Conservation (phyloP, 805 yeast species). For the Ogataea chonburiensis region DNA sequence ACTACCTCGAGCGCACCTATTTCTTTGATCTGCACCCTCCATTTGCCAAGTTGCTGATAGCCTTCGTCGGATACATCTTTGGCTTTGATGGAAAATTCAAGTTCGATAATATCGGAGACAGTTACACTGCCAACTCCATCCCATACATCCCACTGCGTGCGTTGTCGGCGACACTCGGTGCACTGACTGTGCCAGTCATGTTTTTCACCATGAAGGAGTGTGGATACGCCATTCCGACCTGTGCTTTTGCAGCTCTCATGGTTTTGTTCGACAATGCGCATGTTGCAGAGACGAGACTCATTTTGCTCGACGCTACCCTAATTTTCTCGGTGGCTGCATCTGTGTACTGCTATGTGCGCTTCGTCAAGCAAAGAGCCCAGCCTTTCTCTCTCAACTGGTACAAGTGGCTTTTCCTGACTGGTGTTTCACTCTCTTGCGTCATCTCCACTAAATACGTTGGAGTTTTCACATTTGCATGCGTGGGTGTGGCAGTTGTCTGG, state of each 20-base stretch:
- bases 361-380: slow-evolving; percentile 61
- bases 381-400: slow-evolving; percentile 82
- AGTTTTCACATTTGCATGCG: slow-evolving; percentile 80
- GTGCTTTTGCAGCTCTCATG: slow-evolving; percentile 71
- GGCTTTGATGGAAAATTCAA: slow-evolving; percentile 93
- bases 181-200: slow-evolving; percentile 78
- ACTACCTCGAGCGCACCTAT: slow-evolving; percentile 84
- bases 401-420: slow-evolving; percentile 82
- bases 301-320: slow-evolving; percentile 87
- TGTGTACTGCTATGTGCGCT: slow-evolving; percentile 73
- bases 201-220: slow-evolving; percentile 84
- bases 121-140: slow-evolving; percentile 72
- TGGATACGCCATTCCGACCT: slow-evolving; percentile 73
- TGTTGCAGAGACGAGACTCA: slow-evolving; percentile 84
- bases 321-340: slow-evolving; percentile 80
- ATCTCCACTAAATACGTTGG: slow-evolving; percentile 97
- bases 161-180: slow-evolving; percentile 76
- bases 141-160: slow-evolving; percentile 85
- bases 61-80: slow-evolving; percentile 81
- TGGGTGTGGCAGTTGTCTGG: slow-evolving; percentile 81
- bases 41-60: slow-evolving; percentile 89
- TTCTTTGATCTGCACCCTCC: slow-evolving; percentile 99
- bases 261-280: slow-evolving; percentile 90
- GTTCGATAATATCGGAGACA: slow-evolving; percentile 85
- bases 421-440: slow-evolving; percentile 83